Evolutionary conservation across 805 yeast species (phyloP).

Genomic region (Huiozyma naganishii): DNA sequence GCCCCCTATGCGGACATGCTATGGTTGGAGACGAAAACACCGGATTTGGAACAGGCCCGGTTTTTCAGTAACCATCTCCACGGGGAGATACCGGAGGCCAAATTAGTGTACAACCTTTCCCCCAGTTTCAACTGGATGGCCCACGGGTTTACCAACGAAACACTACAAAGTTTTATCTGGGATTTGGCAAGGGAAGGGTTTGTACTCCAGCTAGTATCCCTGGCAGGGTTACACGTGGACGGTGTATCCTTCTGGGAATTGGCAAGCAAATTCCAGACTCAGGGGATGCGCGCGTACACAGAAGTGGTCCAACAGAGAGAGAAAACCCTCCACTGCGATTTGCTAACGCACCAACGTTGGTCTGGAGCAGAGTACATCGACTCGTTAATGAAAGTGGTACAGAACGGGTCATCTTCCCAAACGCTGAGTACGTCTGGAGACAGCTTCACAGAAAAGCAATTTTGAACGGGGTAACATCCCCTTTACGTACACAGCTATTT

Average conservation of each 20-base stretch:
- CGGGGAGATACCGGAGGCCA: conserved; percentile 37
- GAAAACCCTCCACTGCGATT: conserved; percentile 36
- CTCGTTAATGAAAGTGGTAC: conserved; percentile 32
- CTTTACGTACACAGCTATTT: no score
- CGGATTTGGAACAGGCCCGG: conserved; percentile 41
- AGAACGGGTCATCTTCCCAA: conserved; percentile 33
- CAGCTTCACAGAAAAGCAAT: conserved; percentile 33
- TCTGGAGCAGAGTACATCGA: conserved; percentile 50
- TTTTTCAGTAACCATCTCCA: conserved; percentile 38
- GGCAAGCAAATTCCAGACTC: conserved; percentile 35
- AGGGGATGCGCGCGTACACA: conserved; percentile 54
- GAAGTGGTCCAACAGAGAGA: conserved; percentile 40
- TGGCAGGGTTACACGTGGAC: conserved; percentile 48
- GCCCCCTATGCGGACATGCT: conserved; percentile 51
- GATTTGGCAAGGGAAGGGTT: conserved; percentile 48
- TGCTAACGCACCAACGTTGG: conserved; percentile 53
- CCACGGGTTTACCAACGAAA: conserved; percentile 41
- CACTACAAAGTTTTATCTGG: conserved; percentile 39
- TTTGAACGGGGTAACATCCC: background rate
- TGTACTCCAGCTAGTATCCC: conserved; percentile 46
- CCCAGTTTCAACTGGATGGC: conserved; percentile 54
- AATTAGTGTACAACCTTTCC: conserved; percentile 49
- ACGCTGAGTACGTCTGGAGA: conserved; percentile 33
- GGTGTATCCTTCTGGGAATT: conserved; percentile 43
- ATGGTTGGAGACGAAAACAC: conserved; percentile 55